A percentile compares a stretch with the other conserved stretches of the same genome.
Evolutionary conservation across 2,329 filamentous ascomycete species (phyloP).

Genomic region (Erysiphe pulchra): DNA sequence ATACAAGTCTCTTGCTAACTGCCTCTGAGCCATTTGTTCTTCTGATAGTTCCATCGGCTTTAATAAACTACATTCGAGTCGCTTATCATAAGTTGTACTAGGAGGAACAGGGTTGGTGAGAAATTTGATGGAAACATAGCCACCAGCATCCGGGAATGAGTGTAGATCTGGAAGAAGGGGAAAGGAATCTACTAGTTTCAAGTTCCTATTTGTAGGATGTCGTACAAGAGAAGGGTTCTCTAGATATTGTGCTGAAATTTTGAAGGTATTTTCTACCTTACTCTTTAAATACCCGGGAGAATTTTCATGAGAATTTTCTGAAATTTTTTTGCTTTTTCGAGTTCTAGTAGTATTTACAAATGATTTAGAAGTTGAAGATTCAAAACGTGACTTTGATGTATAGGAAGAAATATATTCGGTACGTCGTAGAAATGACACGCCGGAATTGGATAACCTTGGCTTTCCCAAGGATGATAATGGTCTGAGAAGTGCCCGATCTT

Average conservation of each 20-base stretch:
- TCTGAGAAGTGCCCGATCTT: conserved; percentile 62
- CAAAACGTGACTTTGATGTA: conserved; percentile 21
- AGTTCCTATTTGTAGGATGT: conserved; percentile 26
- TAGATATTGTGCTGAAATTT: conserved; percentile 25
- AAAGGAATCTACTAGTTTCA: conserved; percentile 31
- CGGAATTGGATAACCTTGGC: conserved; percentile 45
- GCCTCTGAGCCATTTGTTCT: conserved; percentile 23
- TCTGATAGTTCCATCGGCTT: conserved; percentile 30
- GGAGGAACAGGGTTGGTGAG: conserved; percentile 34
- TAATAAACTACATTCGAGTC: conserved; percentile 34
- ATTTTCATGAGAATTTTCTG: conserved; percentile 26
- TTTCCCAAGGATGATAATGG: conserved; percentile 69
- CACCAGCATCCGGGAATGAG: conserved; percentile 42
- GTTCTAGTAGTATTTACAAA: conserved; percentile 17
- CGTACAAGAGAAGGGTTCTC: conserved; percentile 27
- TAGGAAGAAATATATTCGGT: conserved; percentile 77
- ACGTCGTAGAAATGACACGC: conserved; percentile 79
- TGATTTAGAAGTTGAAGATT: conserved; percentile 26
- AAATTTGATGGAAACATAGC: conserved; percentile 46
- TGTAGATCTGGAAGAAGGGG: conserved; percentile 39
- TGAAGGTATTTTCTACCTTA: conserved; percentile 39
- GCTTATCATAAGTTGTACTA: conserved; percentile 27
- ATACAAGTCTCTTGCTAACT: conserved; percentile 25
- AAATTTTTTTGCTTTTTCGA: conserved; percentile 17
- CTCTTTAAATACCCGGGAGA: conserved; percentile 39